These are phyloP conservation scores for Sutorius australiensis DNA, from an alignment of 768 basidiomycete genomes.

Conservation along the genomic window DNA sequence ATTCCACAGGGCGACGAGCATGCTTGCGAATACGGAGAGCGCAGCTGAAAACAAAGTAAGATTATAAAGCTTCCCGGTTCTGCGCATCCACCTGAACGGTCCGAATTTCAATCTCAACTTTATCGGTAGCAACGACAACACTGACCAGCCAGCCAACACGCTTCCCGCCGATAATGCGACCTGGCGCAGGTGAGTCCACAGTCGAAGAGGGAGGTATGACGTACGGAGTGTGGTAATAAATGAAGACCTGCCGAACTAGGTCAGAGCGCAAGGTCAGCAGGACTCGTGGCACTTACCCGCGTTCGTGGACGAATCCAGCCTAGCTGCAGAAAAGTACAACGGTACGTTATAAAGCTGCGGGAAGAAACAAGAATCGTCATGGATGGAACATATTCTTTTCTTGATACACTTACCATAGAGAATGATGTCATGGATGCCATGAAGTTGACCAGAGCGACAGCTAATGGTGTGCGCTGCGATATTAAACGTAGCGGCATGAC, in stretches of 20 bases:
- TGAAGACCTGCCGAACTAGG: constrained; percentile 58
- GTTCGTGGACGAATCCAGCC: constrained; percentile 59
- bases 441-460: constrained; percentile 77
- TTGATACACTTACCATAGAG: constrained; percentile 54
- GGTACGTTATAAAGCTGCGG: constrained; percentile 80
- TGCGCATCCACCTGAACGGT: constrained; percentile 68
- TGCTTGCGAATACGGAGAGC: constrained; percentile 55
- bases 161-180: constrained; percentile 81
- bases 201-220: constrained; percentile 20
- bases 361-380: constrained; percentile 3
- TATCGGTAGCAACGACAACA: constrained; percentile 11
- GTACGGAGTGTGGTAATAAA: constrained; percentile 85
- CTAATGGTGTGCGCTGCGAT: constrained; percentile 72
- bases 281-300: constrained; percentile 51
- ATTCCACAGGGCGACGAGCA: constrained; percentile 65
- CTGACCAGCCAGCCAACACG: constrained; percentile 81
- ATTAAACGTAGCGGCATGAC: constrained; percentile 87
- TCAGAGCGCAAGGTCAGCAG: constrained; percentile 7
- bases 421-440: constrained; percentile 74
- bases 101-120: constrained; percentile 6
- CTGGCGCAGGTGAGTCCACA: constrained; percentile 37
- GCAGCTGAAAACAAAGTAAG: constrained; percentile 67
- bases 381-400: not conserved
- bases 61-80: constrained; percentile 79
- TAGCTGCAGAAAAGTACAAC: constrained; percentile 84